Evolutionary conservation across 2,329 filamentous ascomycete species (phyloP).

Genomic region (Claviceps spartinae): DNA sequence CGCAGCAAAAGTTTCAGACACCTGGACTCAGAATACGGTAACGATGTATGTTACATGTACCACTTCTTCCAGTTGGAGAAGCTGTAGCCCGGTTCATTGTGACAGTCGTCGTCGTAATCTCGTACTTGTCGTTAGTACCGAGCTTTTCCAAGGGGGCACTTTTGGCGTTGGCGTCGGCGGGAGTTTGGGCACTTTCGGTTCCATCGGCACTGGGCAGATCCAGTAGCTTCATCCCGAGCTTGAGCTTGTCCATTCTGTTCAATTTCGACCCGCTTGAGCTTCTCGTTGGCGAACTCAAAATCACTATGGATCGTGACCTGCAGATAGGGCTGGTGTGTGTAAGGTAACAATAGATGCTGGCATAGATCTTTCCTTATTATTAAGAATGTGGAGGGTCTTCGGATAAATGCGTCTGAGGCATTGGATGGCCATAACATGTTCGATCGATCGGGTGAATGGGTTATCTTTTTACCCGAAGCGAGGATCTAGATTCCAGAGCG

Average conservation of each 20-base stretch:
- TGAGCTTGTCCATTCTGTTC: neutral
- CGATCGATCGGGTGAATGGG: too few relatives aligned
- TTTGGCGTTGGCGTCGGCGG: slow-evolving; percentile 19
- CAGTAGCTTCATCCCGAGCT: neutral
- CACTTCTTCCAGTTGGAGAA: slow-evolving; percentile 54
- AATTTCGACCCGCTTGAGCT: slow-evolving; percentile 18
- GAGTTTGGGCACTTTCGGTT: slow-evolving; percentile 6
- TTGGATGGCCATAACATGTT: slow-evolving; percentile 2
- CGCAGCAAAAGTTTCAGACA: slow-evolving; percentile 70
- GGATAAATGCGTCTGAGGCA: slow-evolving; percentile 21
- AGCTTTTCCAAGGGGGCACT: slow-evolving; percentile 19
- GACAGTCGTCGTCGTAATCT: slow-evolving; percentile 45
- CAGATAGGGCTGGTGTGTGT: too few relatives aligned
- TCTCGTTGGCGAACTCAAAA: slow-evolving; percentile 22
- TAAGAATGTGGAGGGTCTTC: slow-evolving; percentile 17
- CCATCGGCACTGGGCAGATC: neutral
- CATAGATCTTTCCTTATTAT: too few relatives aligned
- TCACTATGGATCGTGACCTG: slow-evolving; percentile 23
- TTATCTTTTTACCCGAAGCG: too few relatives aligned
- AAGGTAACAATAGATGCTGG: too few relatives aligned
- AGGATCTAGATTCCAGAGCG: too few relatives aligned
- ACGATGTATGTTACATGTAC: slow-evolving; percentile 39
- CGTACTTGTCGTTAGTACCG: slow-evolving; percentile 26
- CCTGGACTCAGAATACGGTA: slow-evolving; percentile 57
- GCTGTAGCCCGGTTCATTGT: slow-evolving; percentile 44